Conservation (phyloP, 2,329 filamentous ascomycete genomes). For the Alternaria arbusti region DNA sequence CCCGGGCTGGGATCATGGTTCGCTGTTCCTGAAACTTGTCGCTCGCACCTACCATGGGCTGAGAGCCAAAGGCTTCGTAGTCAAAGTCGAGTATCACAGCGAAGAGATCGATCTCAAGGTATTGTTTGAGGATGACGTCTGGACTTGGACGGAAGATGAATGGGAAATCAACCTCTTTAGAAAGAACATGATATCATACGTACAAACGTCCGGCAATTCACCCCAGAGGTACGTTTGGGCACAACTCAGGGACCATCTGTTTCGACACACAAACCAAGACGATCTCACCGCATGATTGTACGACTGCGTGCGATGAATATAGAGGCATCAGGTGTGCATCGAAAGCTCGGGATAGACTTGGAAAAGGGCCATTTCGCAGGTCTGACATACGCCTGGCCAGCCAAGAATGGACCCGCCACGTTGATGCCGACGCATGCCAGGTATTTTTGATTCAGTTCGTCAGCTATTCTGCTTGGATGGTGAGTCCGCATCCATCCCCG, state of each 20-base stretch:
- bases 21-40: background rate
- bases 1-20: background rate
- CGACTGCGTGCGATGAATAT: too few species aligned
- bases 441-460: background rate
- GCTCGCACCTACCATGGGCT: slow-evolving; percentile 2
- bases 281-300: background rate
- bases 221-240: background rate
- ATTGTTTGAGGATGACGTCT: slow-evolving; percentile 7
- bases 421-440: background rate
- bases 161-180: background rate
- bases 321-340: too few species aligned
- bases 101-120: slow-evolving; percentile 2
- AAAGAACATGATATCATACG: slow-evolving; percentile 1
- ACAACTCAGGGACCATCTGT: background rate
- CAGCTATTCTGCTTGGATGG: background rate
- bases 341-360: background rate
- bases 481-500: background rate
- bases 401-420: background rate
- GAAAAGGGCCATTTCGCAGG: background rate
- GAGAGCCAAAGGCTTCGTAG: slow-evolving; percentile 4
- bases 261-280: background rate
- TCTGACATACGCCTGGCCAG: background rate
- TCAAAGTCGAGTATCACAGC: slow-evolving; percentile 8
- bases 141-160: slow-evolving; percentile 6
- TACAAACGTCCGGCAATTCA: background rate